Base-by-base conservation (phyloP, 768 basidiomycete genomes). In the Clathrus columnatus region DNA sequence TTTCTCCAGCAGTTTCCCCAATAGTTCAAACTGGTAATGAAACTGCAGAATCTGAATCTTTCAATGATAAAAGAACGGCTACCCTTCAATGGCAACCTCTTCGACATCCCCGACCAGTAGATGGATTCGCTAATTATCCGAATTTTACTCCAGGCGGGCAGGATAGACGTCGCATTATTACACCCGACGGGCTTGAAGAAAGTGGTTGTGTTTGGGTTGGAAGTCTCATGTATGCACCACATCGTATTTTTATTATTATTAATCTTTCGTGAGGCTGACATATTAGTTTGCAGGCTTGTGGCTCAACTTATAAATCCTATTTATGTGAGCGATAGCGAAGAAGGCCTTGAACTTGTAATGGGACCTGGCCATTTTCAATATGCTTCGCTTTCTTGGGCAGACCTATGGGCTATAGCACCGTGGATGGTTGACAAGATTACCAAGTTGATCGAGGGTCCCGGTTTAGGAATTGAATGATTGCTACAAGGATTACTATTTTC, bases 201-300 rank as follows among this genome's bases (percentile, higher is more conserved):
- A 76, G 77, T 36, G 83, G 81, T n/a, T 64, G 76, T 54, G 75
- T 82, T 47, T 89, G 87, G 87, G 80, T 87, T 8, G 87, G 87
- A 26, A 73, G 79, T 20, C 63, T 89, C 60, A 80, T 90, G 87
- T 85, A 56, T 58, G 77, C 56, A 47, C 41, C 48, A 49, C 20
- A 26, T 5, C 28, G 21, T 49, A 11, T 23, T 51, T 23, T 29
- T 41, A 26, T 51, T 24, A 54, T 30, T 21, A 5, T 0, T 48
- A 21, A 17, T 16, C 18, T 2, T 7, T 45, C 20, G 42, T 42
- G 10, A 7, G 11, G 2, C 7, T 42, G 23, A 18, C 18, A 32
- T 29, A 23, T 16, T 14, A 17, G 23, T 20, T 24, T 53, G n/a
- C 50, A 60, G 59, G 50, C 21, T 61, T 18, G 51, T 51, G 8